Percentiles rank a stretch among this genome's conserved stretches.
Evolutionary conservation across 2,329 filamentous ascomycete genomes (phyloP).

Genomic region (Pseudonectria foliicola): DNA sequence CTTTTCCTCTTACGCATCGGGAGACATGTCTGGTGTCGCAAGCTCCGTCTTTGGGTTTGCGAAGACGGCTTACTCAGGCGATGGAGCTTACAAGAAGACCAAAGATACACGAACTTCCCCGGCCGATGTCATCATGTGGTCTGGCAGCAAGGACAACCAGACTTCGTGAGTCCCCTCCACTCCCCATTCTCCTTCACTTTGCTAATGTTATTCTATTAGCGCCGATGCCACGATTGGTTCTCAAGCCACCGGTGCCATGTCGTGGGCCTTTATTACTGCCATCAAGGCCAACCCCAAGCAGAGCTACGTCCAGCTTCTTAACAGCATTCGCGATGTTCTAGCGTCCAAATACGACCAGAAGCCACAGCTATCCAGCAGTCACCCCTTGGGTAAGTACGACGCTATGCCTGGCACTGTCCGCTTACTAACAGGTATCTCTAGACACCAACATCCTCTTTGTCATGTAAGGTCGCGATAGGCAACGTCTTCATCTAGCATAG

Average conservation of each 20-base stretch:
- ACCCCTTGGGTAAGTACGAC: slow-evolving; percentile 72
- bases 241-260: slow-evolving; percentile 95
- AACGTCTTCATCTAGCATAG: too few species aligned
- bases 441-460: slow-evolving; percentile 61
- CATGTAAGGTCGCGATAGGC: slow-evolving; percentile 41
- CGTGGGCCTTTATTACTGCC: slow-evolving; percentile 88
- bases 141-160: slow-evolving; percentile 90
- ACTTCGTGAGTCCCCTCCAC: slow-evolving; percentile 53
- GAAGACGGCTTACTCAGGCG: slow-evolving; percentile 78
- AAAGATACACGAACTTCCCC: slow-evolving; percentile 85
- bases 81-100: slow-evolving; percentile 72
- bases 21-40: slow-evolving; percentile 76
- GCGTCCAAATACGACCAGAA: slow-evolving; percentile 85
- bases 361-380: slow-evolving; percentile 91
- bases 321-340: slow-evolving; percentile 88
- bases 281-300: slow-evolving; percentile 91
- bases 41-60: slow-evolving; percentile 74
- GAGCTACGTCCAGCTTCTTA: slow-evolving; percentile 91
- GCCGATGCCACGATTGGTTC: slow-evolving; percentile 84
- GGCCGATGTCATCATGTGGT: slow-evolving; percentile 97
- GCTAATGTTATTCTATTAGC: slow-evolving; percentile 25
- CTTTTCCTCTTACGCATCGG: slow-evolving; percentile 71
- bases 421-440: slow-evolving; percentile 23
- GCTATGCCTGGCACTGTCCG: slow-evolving; percentile 6
- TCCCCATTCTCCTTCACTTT: slow-evolving; percentile 3